phyloP scores from a whole-genome alignment of 2,329 filamentous ascomycete genomes.

The Cladosporium sp. region DNA sequence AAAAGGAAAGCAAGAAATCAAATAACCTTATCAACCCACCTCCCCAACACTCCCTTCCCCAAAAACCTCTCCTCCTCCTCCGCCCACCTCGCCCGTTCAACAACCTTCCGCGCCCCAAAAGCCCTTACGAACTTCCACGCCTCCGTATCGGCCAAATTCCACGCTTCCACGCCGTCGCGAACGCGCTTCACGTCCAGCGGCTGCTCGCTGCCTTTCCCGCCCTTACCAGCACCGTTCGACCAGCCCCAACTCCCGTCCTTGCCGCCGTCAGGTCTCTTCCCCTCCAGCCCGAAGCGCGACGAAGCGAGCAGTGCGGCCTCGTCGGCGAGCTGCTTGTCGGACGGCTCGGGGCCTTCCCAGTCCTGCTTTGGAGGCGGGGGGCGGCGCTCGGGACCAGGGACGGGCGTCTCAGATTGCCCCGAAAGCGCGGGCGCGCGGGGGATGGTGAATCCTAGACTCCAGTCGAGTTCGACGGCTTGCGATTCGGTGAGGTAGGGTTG shows the following conservation, averaged over 20 bases:
- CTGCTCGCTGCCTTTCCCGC: not conserved
- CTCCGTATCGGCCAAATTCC: conserved; percentile 67
- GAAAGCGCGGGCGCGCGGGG: conserved; percentile 54
- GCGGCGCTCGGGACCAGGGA: conserved; percentile 54
- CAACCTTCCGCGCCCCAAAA: conserved; percentile 57
- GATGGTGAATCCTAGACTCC: conserved; percentile 83
- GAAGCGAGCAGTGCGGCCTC: conserved; percentile 56
- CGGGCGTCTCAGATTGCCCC: conserved; percentile 54
- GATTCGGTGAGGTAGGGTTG: conserved; percentile 24
- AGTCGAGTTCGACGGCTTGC: conserved; percentile 65
- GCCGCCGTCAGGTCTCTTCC: not conserved
- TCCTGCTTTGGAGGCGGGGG: conserved; percentile 44
- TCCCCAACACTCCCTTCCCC: conserved; percentile 45
- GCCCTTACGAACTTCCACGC: conserved; percentile 72
- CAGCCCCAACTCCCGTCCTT: not conserved
- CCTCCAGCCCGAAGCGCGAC: conserved; percentile 36
- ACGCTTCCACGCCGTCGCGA: conserved; percentile 45
- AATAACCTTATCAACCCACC: conserved; percentile 30
- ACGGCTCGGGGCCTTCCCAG: conserved; percentile 48
- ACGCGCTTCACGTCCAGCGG: conserved; percentile 23
- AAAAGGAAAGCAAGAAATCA: not conserved
- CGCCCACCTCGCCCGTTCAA: conserved; percentile 67
- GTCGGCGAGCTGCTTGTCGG: conserved; percentile 49
- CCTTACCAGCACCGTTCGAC: not conserved
- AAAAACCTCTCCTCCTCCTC: conserved; percentile 63